Evolutionary conservation across 352 stramenopile genomes (phyloP), one percentile per base, ranked within the genome.

Genomic region (Globisporangium heterothallicum): DNA sequence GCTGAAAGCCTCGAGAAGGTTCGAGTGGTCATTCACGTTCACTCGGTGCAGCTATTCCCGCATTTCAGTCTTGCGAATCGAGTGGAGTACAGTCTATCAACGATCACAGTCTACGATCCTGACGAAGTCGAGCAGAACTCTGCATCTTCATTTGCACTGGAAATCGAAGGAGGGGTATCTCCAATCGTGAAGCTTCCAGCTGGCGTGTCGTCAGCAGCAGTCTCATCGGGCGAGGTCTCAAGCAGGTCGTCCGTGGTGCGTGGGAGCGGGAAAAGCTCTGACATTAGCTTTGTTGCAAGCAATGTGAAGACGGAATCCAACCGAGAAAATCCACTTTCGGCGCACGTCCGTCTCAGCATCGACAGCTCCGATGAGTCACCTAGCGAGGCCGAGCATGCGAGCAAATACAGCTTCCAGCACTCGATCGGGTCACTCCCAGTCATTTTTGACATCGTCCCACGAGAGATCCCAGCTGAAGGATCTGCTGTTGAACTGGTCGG

Each of bases 101-200:
- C 51, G 1, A 58, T 53, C 19, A 34, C 63, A 9, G 42, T 48
- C 3, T 40, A 71, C 10, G 64, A 77, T 25, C 58, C 58, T 2
- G 68, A 77, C 44, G 58, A 55, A 42, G 47, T 63, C 13, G 68
- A 74, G 42, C 72, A 70, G 30, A 74, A 72, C 32, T 51, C 51
- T 0, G 64, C 53, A 12, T 30, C 66, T 6, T 49, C 58, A 19
- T 59, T 66, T 36, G 54, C 59, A 30, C 42, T 62, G 10, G 47
- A 25, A 26, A 47, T 66, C 9, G 19, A 34, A 8, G 58, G 58
- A 36, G 52, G 52, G 2, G 30, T 46, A 7, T 56, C 58, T 19
- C 52, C 49, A 32, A 46, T 34, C 1, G 40, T 58, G 32, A 53
- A 44, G 18, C 14, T 65, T 6, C 46, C 49, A 32, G 40, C 29